phyloP scores from a whole-genome alignment of 1,284 basidiomycete species.

The Sphaerobolus stellatus region DNA sequence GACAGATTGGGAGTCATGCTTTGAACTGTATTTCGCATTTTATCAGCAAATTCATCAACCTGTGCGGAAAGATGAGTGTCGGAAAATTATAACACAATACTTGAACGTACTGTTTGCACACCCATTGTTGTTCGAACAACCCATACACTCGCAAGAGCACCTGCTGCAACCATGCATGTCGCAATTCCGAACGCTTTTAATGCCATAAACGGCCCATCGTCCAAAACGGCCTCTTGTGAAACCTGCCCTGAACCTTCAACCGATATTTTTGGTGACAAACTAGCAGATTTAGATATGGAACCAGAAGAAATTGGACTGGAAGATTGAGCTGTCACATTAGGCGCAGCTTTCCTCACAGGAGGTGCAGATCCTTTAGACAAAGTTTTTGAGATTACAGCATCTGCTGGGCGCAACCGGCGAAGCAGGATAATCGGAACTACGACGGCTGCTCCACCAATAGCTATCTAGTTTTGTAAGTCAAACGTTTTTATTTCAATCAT shows the following conservation, averaged over 20 bases:
- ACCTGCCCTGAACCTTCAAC: slow-evolving; percentile 1
- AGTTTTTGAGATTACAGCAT: not conserved
- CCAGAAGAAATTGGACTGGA: not conserved
- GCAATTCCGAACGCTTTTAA: slow-evolving; percentile 48
- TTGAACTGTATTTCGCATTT: no score
- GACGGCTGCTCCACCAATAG: slow-evolving; percentile 5
- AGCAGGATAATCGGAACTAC: slow-evolving; percentile 7
- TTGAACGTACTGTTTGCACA: slow-evolving; percentile 39
- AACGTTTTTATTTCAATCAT: not conserved
- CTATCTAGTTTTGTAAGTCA: not conserved
- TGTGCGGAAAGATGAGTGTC: no score
- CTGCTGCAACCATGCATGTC: slow-evolving; percentile 38
- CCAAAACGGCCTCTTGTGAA: not conserved
- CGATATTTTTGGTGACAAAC: not conserved
- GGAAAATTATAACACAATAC: no score
- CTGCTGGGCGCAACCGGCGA: not conserved
- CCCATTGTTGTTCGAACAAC: slow-evolving; percentile 41
- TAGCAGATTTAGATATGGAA: no score
- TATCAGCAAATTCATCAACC: no score
- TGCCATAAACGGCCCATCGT: slow-evolving; percentile 34
- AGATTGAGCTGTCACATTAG: not conserved
- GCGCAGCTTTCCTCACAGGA: not conserved
- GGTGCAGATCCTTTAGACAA: not conserved
- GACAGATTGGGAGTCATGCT: no score
- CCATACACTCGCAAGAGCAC: slow-evolving; percentile 34